These are phyloP conservation scores for Ceratobasidium sp. DNA, from an alignment of 1,284 basidiomycete genomes.

Conservation along the genomic window DNA sequence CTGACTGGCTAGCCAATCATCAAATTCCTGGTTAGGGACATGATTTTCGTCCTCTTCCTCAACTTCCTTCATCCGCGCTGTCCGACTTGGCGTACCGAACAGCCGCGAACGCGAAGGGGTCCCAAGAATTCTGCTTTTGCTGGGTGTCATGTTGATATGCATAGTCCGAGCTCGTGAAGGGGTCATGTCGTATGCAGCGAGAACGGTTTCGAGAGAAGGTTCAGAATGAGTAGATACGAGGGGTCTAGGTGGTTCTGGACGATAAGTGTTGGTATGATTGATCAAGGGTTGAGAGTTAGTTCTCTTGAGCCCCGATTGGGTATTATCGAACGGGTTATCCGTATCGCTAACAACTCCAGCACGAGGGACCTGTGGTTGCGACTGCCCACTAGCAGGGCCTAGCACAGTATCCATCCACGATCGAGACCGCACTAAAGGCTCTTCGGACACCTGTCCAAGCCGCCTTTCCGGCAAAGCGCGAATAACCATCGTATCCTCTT, in stretches of 20 bases:
- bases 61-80: slow-evolving; percentile 25
- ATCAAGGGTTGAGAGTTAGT: slow-evolving; percentile 33
- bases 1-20: slow-evolving; percentile 22
- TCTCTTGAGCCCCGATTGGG: slow-evolving; percentile 16
- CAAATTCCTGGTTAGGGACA: slow-evolving; percentile 15
- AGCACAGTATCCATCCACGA: slow-evolving; percentile 44
- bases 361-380: slow-evolving; percentile 18
- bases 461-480: slow-evolving; percentile 34
- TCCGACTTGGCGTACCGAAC: slow-evolving; percentile 38
- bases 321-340: slow-evolving; percentile 37
- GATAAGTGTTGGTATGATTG: background rate
- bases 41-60: slow-evolving; percentile 27
- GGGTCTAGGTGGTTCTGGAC: slow-evolving; percentile 21
- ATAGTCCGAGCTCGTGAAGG: slow-evolving; percentile 39
- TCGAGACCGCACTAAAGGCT: slow-evolving; percentile 24
- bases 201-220: slow-evolving; percentile 32
- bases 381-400: slow-evolving; percentile 18
- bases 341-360: slow-evolving; percentile 17
- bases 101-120: slow-evolving; percentile 35
- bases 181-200: slow-evolving; percentile 44
- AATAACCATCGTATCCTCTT: slow-evolving; percentile 17
- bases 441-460: slow-evolving; percentile 26
- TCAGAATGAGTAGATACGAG: slow-evolving; percentile 29
- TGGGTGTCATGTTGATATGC: slow-evolving; percentile 38
- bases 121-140: slow-evolving; percentile 23